Conservation (phyloP, 306 rosid species). For the Parietaria judaica region DNA sequence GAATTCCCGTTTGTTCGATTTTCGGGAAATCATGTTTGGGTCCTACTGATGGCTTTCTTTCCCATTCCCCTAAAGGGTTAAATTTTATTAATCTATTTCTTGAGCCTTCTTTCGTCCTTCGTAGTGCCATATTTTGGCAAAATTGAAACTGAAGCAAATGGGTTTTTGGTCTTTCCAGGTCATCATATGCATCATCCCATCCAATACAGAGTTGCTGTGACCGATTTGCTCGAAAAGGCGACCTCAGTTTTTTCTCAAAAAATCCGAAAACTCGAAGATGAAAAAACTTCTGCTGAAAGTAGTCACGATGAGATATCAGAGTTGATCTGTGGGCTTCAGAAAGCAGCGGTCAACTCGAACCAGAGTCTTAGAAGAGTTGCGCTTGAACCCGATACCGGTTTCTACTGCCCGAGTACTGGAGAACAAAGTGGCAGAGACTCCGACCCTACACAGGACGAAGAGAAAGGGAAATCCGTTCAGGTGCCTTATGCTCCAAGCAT, state of each 20-base stretch:
- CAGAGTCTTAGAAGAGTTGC: constrained; percentile 66
- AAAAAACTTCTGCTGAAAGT: constrained; percentile 35
- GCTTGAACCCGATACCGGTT: constrained; percentile 50
- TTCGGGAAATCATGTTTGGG: too few relatives aligned
- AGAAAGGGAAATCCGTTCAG: constrained; percentile 37
- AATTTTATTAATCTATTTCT: too few relatives aligned
- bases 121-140: neutral
- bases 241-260: constrained; percentile 39
- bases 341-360: constrained; percentile 56
- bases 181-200: constrained; percentile 49
- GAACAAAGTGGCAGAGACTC: constrained; percentile 27
- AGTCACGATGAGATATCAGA: constrained; percentile 50
- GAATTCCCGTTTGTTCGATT: too few relatives aligned
- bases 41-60: constrained; percentile 10
- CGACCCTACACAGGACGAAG: constrained; percentile 31
- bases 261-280: constrained; percentile 31
- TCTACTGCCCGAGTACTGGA: constrained; percentile 57
- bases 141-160: neutral
- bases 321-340: constrained; percentile 59
- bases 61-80: neutral
- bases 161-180: constrained; percentile 29
- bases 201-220: constrained; percentile 53
- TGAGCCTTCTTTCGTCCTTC: too few relatives aligned
- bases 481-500: constrained; percentile 46
- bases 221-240: constrained; percentile 50